Evolutionary conservation across 179 eudicot species (phyloP), one percentile per base, ranked within the genome.

Genomic region (Beta macrorhiza): DNA sequence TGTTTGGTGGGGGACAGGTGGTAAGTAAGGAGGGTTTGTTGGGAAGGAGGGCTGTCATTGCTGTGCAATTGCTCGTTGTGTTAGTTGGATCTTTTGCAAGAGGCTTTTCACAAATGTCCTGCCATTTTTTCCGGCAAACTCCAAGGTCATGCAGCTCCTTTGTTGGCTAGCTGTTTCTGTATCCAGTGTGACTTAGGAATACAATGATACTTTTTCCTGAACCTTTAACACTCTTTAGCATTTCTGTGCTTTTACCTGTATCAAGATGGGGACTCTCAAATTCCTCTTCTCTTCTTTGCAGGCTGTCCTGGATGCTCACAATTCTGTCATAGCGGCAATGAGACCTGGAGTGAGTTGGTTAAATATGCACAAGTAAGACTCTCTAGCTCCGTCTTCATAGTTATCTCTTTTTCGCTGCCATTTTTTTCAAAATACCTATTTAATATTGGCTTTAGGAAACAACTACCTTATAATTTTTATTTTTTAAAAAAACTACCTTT

Each of bases 221-320:
- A 68, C 72, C 19, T 3, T 15, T 32, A 37, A 32, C 16, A 29
- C 14, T 67, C 71, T 67, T 68, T 5, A 45, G 51, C n/a, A 37
- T 37, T 68, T 20, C 5, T 45, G n/a, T 70, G 51, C 32, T 19
- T 19, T 47, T 5, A 45, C 56, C 32, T 51, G 37, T 22, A 8
- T n/a, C 22, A 10, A 72, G 58, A 5, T 19, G 7, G 75, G 75
- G 75, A n/a, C 11, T 3, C 25, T 44, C 52, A 12, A 51, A 6
- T 67, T 74, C 75, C 42, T 37, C 42, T 2, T 63, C 45, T 65
- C 47, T 72, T 13, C 63, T 84, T 85, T 90, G 81, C 89, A 96
- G 98, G 99, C 97, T 84, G 99, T 94, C 75, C 94, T 96, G 77
- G 88, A 85, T 86, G 99, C 99, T 82, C 99, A 96, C 68, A 79